A percentile compares a stretch with the other conserved stretches of the same genome.
Conservation (phyloP, 441 rosid species). For the Eutrema salsugineum region DNA sequence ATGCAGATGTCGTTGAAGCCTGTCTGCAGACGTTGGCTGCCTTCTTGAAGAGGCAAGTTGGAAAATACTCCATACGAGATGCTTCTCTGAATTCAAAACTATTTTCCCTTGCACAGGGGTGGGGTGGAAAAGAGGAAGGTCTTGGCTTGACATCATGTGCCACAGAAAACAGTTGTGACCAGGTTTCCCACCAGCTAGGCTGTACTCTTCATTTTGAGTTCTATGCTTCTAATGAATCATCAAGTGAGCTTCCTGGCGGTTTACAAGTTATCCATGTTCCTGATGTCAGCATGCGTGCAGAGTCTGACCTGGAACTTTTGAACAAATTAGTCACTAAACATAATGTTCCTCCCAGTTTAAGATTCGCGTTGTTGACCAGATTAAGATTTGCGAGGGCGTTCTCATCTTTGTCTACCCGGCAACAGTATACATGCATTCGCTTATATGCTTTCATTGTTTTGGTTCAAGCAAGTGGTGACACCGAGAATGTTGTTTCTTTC, state of each 20-base stretch:
- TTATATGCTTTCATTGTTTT: conserved; percentile 91
- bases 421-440: conserved; percentile 90
- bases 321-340: conserved; percentile 67
- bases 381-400: conserved; percentile 94
- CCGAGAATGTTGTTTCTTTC: conserved; percentile 76
- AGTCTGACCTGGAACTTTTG: conserved; percentile 83
- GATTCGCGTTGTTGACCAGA: conserved; percentile 84
- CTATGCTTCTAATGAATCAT: conserved; percentile 55
- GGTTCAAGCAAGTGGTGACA: conserved; percentile 85
- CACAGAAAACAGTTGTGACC: conserved; percentile 62
- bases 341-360: conserved; percentile 76
- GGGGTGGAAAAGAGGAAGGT: conserved; percentile 99
- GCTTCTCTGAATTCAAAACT: conserved; percentile 73
- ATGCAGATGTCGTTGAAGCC: conserved; percentile 95
- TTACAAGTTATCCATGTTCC: conserved; percentile 80
- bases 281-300: conserved; percentile 41
- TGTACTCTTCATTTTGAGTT: conserved; percentile 97
- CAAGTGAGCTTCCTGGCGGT: conserved; percentile 53
- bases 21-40: conserved; percentile 90
- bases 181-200: conserved; percentile 74
- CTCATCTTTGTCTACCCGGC: conserved; percentile 65
- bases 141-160: conserved; percentile 89
- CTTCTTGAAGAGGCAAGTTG: conserved; percentile 79
- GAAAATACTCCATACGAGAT: conserved; percentile 83
- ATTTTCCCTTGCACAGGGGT: conserved; percentile 98